Conservation (phyloP, 495 filamentous ascomycete species). For the Daldinia caldariorum region DNA sequence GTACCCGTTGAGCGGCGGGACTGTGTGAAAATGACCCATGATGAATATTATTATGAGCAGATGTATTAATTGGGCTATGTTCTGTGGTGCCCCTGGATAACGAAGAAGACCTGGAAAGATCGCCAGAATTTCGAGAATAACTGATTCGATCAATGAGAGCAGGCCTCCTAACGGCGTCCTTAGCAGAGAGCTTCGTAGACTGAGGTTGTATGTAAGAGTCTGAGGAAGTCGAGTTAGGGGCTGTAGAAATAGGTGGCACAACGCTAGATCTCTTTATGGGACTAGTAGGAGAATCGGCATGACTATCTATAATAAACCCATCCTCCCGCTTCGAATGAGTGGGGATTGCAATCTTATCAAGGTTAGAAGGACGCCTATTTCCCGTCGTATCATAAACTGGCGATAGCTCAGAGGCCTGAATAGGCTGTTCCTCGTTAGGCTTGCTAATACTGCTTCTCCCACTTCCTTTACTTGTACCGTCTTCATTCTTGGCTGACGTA, state of each 20-base stretch:
- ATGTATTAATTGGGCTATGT: slow-evolving; percentile 62
- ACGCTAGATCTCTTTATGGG: slow-evolving; percentile 52
- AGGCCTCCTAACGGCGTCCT: slow-evolving; percentile 50
- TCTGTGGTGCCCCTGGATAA: slow-evolving; percentile 64
- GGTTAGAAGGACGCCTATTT: slow-evolving; percentile 43
- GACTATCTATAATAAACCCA: slow-evolving; percentile 54
- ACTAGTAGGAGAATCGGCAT: slow-evolving; percentile 54
- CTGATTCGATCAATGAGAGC: slow-evolving; percentile 64
- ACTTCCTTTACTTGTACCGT: slow-evolving; percentile 42
- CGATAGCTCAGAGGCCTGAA: slow-evolving; percentile 46
- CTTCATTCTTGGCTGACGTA: slow-evolving; percentile 53
- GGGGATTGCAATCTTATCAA: slow-evolving; percentile 51
- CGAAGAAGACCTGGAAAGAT: slow-evolving; percentile 71
- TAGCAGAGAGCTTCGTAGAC: slow-evolving; percentile 37
- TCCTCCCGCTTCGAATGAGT: slow-evolving; percentile 52
- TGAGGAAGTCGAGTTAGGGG: slow-evolving; percentile 36
- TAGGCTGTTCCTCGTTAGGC: slow-evolving; percentile 45
- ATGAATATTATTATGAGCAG: slow-evolving; percentile 63
- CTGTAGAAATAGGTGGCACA: slow-evolving; percentile 31
- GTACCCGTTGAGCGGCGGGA: slow-evolving; percentile 54
- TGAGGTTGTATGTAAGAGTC: slow-evolving; percentile 40
- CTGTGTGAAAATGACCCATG: slow-evolving; percentile 61
- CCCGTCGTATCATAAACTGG: slow-evolving; percentile 52
- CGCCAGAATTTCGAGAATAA: slow-evolving; percentile 47
- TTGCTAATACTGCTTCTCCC: slow-evolving; percentile 52